phyloP scores from a whole-genome alignment of 306 rosid genomes.

The Bauhinia variegata region DNA sequence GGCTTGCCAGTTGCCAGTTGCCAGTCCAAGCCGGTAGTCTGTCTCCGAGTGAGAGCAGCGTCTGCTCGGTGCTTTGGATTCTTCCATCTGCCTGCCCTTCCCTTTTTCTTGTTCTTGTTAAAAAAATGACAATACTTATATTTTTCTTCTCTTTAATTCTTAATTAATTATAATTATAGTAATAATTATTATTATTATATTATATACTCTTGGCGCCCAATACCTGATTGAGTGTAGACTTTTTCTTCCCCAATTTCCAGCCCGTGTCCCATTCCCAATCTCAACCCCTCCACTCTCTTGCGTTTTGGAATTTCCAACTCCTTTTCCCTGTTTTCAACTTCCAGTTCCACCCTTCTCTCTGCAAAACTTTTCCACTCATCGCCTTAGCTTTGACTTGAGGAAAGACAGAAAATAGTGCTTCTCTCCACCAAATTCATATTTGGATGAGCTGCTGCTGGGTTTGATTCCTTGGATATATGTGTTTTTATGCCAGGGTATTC shows the following conservation, averaged over 20 bases:
- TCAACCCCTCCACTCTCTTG: constrained; percentile 18
- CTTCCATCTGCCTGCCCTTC: too few relatives aligned
- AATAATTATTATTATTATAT: constrained; percentile 18
- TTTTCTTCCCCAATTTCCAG: constrained; percentile 43
- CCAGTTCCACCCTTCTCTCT: too few relatives aligned
- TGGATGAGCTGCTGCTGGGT: constrained; percentile 30
- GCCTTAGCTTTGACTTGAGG: background rate
- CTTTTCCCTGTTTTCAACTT: background rate
- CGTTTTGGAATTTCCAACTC: constrained; percentile 11
- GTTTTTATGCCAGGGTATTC: constrained; percentile 8
- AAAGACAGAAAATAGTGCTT: background rate
- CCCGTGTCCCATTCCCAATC: constrained; percentile 24
- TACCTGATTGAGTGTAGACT: constrained; percentile 37
- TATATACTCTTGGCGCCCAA: constrained; percentile 28
- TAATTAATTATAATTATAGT: too few relatives aligned
- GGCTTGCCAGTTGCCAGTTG: too few relatives aligned
- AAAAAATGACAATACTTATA: too few relatives aligned
- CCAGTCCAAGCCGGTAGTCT: constrained; percentile 22
- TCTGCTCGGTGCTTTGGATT: background rate
- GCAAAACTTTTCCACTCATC: too few relatives aligned
- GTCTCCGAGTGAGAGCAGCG: background rate
- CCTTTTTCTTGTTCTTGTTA: too few relatives aligned
- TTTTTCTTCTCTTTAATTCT: too few relatives aligned
- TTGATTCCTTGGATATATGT: background rate
- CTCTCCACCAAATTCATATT: constrained; percentile 19